Conservation (phyloP, 495 filamentous ascomycete species). For the Cudoniella acicularis region DNA sequence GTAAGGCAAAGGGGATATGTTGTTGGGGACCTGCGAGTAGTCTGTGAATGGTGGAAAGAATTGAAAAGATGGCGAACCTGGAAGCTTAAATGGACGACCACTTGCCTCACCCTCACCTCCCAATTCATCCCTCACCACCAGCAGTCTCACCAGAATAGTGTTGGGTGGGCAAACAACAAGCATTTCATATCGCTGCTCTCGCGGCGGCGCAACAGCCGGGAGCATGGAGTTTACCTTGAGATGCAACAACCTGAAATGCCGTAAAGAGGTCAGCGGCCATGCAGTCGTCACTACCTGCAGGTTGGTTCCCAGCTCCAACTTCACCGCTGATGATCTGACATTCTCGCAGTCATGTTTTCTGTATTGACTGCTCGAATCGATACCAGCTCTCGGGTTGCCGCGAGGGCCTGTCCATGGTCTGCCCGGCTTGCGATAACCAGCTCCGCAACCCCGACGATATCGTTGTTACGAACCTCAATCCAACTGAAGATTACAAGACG, state of each 20-base stretch:
- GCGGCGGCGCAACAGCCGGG: conserved; percentile 23
- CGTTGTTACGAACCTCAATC: conserved; percentile 70
- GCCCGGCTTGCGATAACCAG: conserved; percentile 76
- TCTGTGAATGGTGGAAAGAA: too few relatives aligned
- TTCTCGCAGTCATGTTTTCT: conserved; percentile 75
- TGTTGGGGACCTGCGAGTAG: too few relatives aligned
- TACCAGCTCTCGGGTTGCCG: conserved; percentile 61
- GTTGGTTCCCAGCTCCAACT: conserved; percentile 36
- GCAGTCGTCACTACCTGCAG: conserved; percentile 92
- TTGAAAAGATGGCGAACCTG: too few relatives aligned
- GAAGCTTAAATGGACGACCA: too few relatives aligned
- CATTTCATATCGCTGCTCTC: too few relatives aligned
- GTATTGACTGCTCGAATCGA: conserved; percentile 65
- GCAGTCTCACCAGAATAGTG: too few relatives aligned
- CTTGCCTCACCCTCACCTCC: too few relatives aligned
- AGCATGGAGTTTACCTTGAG: conserved; percentile 69
- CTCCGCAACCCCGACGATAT: conserved; percentile 76
- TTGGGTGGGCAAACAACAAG: too few relatives aligned
- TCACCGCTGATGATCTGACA: background rate
- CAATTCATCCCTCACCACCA: too few relatives aligned
- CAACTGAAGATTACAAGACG: conserved; percentile 91
- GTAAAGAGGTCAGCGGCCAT: conserved; percentile 63
- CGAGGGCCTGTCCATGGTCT: conserved; percentile 51
- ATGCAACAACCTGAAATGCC: conserved; percentile 83
- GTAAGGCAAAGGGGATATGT: too few relatives aligned